Percentiles rank a stretch among this genome's conserved stretches.
Evolutionary conservation across 2,329 filamentous ascomycete genomes (phyloP).

Genomic region (Trichoderma koningiopsis): DNA sequence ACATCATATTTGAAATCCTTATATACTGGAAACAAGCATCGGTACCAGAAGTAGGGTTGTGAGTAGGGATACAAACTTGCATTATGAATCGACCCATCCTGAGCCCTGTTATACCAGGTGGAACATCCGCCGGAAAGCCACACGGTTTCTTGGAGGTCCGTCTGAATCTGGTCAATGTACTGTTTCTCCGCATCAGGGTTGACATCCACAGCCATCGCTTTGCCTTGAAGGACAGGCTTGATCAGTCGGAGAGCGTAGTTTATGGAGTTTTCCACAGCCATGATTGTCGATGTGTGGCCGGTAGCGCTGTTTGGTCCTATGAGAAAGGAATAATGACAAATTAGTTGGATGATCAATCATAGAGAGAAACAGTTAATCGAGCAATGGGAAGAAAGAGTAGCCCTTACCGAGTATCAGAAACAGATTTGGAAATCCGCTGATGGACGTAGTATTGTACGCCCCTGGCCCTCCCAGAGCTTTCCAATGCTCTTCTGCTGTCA

Average conservation of each 20-base stretch:
- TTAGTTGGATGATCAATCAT: background rate
- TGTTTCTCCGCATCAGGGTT: conserved; percentile 39
- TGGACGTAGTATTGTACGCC: conserved; percentile 60
- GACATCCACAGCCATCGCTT: conserved; percentile 38
- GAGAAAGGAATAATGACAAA: background rate
- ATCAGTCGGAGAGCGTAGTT: conserved; percentile 63
- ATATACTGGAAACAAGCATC: conserved; percentile 41
- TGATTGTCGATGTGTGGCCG: conserved; percentile 62
- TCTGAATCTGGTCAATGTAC: conserved; percentile 40
- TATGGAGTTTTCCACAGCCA: conserved; percentile 63
- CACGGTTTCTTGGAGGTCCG: conserved; percentile 39
- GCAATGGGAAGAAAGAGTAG: background rate
- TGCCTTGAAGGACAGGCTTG: conserved; percentile 46
- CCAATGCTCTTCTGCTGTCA: conserved; percentile 59
- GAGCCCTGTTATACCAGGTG: conserved; percentile 42
- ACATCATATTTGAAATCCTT: conserved; percentile 40
- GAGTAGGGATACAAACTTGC: conserved; percentile 41
- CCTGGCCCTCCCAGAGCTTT: conserved; percentile 59
- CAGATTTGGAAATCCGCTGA: conserved; percentile 66
- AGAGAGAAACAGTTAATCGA: background rate
- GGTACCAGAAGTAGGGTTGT: conserved; percentile 42
- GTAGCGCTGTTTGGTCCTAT: conserved; percentile 62
- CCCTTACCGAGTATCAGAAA: conserved; percentile 58
- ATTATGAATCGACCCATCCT: conserved; percentile 38
- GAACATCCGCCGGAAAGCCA: conserved; percentile 40